Evolutionary conservation across 257 asterid species (phyloP).

Genomic region (Lantana camara): DNA sequence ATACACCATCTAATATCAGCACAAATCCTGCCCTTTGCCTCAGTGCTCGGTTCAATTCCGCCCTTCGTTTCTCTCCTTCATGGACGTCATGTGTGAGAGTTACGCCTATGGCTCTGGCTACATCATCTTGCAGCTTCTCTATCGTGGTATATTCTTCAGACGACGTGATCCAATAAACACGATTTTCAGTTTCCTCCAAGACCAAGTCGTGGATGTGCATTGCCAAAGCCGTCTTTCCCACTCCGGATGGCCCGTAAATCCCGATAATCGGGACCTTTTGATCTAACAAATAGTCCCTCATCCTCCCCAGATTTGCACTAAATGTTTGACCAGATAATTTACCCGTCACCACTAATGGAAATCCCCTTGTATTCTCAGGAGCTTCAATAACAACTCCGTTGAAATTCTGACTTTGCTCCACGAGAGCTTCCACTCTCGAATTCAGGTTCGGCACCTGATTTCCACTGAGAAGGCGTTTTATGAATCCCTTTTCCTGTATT

Average conservation of each 20-base stretch:
- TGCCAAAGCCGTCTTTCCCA: too few species aligned
- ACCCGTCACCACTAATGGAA: conserved; percentile 14
- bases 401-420: conserved; percentile 11
- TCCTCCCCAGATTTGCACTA: conserved; percentile 6
- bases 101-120: conserved; percentile 18
- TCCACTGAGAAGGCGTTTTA: too few species aligned
- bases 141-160: conserved; percentile 26
- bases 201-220: conserved; percentile 10
- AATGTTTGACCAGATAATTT: conserved; percentile 17
- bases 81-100: neutral
- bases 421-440: neutral
- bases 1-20: neutral
- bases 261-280: conserved; percentile 18
- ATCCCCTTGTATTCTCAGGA: neutral
- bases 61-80: conserved; percentile 20
- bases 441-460: neutral
- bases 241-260: conserved; percentile 30
- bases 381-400: conserved; percentile 1
- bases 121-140: conserved; percentile 18
- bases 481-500: too few species aligned
- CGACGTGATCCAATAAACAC: conserved; percentile 23
- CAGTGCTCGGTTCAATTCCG: neutral
- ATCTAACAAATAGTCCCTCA: conserved; percentile 17
- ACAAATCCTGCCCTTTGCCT: neutral
- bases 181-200: neutral